Evolutionary conservation across 2,329 filamentous ascomycete species (phyloP), one percentile per base, ranked within the genome.

Genomic region (Fusarium miscanthi): DNA sequence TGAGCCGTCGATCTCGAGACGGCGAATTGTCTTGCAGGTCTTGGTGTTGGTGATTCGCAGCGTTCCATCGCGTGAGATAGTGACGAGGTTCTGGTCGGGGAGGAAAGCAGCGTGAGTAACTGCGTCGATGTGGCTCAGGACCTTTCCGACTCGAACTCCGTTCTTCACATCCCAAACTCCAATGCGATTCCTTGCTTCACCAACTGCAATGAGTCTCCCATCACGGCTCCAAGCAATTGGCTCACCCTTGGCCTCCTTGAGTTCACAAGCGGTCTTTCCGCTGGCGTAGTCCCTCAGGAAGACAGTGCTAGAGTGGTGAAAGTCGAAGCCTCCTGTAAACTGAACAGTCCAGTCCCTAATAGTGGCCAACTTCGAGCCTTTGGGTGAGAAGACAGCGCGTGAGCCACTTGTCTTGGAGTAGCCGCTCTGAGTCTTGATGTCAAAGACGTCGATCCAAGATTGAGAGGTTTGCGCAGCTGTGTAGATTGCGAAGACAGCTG

Each of bases 81-180:
- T 84, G 6, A 83, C 82, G 4, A 85, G 63, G 41, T 64, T 75
- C 12, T 67, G 69, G 21, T 78, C 76, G 1, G 79, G 76, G 48
- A 78, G 75, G 21, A 84, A 84, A 43, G 78, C 78, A 6, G 81
- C 75, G 75, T 84, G 81, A 9, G 80, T 84, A 33, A 85, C 75
- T 45, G 73, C 66, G 48, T 80, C 81, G 51, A 79, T 78, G 76
- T 85, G 83, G 49, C 78, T 74, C 30, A 80, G 56, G 17, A 83
- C 79, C 21, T 76, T 74, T 30, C 81, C 81, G 2, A 79, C 65
- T 11, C 78, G 66, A 27, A 58, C 59, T 2, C 77, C 79, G 6
- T 74, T 78, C 59, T 74, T 77, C 30, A 74, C 71, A 33, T 82
- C 80, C 80, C 79, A 82, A 42, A 82, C 68, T 30, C 79, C 78